These are phyloP conservation scores for Dillenia suffruticosa DNA, from an alignment of 164 flowering plant genomes.

Conservation along the genomic window DNA sequence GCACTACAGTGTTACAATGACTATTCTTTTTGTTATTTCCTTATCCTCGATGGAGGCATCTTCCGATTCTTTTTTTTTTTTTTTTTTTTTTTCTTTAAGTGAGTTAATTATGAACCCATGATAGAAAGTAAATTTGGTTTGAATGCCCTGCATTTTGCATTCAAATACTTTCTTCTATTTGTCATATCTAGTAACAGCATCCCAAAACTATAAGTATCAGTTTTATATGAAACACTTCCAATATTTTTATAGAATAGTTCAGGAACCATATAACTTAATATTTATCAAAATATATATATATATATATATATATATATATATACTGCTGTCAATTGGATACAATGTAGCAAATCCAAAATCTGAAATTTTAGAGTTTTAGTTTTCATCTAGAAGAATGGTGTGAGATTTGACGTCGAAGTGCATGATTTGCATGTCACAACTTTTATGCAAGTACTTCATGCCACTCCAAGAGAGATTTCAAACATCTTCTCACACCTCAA, in stretches of 20 bases:
- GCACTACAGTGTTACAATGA: conserved; percentile 11
- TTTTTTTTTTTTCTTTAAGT: too few relatives aligned
- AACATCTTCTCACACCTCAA: conserved; percentile 2
- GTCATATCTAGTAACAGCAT: conserved; percentile 22
- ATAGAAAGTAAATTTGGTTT: conserved; percentile 15
- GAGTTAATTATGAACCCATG: conserved; percentile 11
- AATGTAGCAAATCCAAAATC: conserved; percentile 20
- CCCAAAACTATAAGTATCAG: conserved; percentile 19
- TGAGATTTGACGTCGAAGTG: conserved; percentile 28
- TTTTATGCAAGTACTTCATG: conserved; percentile 4
- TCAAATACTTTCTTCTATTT: conserved; percentile 1
- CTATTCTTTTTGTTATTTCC: conserved; percentile 7
- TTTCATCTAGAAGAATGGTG: conserved; percentile 17
- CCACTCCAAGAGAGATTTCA: conserved; percentile 8
- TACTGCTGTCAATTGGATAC: conserved; percentile 1
- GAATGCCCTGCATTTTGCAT: background rate
- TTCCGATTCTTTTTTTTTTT: background rate
- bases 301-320: too few relatives aligned
- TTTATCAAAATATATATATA: conserved; percentile 10
- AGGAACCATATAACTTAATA: conserved; percentile 16
- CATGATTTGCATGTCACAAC: conserved; percentile 9
- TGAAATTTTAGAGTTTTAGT: conserved; percentile 15
- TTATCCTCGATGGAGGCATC: conserved; percentile 5
- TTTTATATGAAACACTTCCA: conserved; percentile 8
- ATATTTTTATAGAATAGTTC: conserved; percentile 14